Evolutionary conservation across 768 basidiomycete genomes (phyloP).

Genomic region (Boletus bicolor): DNA sequence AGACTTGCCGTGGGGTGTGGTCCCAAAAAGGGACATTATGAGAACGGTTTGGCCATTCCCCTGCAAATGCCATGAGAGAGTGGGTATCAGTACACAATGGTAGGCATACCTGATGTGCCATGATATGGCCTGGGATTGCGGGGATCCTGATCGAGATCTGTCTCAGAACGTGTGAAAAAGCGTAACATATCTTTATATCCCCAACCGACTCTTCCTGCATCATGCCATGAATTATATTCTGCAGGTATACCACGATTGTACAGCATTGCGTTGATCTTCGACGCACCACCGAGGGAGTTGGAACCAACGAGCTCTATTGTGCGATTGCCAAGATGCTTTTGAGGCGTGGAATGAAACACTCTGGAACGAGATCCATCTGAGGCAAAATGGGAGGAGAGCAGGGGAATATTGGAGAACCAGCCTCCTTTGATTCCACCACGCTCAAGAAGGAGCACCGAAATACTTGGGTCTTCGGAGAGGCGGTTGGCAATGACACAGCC

Average conservation of each 20-base stretch:
- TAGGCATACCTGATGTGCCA: background rate
- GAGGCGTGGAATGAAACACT: background rate
- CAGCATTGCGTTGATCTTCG: constrained; percentile 44
- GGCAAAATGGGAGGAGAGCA: constrained; percentile 27
- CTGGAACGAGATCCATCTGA: background rate
- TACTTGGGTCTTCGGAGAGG: constrained; percentile 31
- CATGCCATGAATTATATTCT: constrained; percentile 33
- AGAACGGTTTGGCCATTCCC: constrained; percentile 1
- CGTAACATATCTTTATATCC: constrained; percentile 33
- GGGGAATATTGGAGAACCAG: constrained; percentile 22
- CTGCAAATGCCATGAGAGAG: background rate
- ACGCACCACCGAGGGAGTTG: constrained; percentile 42
- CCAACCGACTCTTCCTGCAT: constrained; percentile 34
- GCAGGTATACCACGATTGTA: constrained; percentile 30
- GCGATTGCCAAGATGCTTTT: background rate
- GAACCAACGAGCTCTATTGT: constrained; percentile 13
- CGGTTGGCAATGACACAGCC: constrained; percentile 13
- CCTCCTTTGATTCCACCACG: constrained; percentile 28
- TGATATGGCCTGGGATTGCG: background rate
- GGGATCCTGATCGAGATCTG: constrained; percentile 1
- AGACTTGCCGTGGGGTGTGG: background rate
- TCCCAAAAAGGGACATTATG: background rate
- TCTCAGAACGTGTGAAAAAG: constrained; percentile 35
- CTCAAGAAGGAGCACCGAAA: constrained; percentile 36
- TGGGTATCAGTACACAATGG: too few relatives aligned